Evolutionary conservation across 805 yeast species (phyloP).

Genomic region (Saccharomyces paradoxus): DNA sequence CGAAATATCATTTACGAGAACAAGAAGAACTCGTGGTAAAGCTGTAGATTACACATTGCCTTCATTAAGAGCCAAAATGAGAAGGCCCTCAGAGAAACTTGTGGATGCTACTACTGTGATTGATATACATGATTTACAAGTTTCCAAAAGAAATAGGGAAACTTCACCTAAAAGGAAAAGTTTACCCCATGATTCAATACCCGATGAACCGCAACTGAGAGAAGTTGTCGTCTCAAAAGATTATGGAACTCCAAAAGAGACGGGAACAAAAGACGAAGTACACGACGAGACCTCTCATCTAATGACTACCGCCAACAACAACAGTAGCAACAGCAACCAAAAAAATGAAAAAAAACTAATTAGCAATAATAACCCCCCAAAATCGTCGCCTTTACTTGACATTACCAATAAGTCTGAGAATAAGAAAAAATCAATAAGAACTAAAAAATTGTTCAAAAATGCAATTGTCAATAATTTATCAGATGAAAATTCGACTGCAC

Average conservation of each 20-base stretch:
- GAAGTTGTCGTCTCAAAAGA: background rate
- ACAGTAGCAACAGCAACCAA: background rate
- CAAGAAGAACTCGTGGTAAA: constrained; percentile 47
- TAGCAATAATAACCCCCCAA: constrained; percentile 7
- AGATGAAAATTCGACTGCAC: constrained; percentile 13
- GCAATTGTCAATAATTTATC: constrained; percentile 26
- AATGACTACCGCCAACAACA: background rate
- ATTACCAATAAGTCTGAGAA: constrained; percentile 15
- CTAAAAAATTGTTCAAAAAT: constrained; percentile 22
- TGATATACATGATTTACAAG: constrained; percentile 30
- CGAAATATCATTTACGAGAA: constrained; percentile 13
- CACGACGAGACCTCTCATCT: background rate
- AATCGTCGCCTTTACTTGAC: constrained; percentile 5
- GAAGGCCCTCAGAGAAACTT: constrained; percentile 52
- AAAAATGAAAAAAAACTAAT: background rate
- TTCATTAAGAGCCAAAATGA: constrained; percentile 57
- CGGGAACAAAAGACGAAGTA: background rate
- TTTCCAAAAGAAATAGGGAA: constrained; percentile 8
- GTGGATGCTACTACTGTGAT: constrained; percentile 50
- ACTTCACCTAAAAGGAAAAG: background rate
- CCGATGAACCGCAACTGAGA: constrained; percentile 1
- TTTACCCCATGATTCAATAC: background rate
- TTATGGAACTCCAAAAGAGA: background rate
- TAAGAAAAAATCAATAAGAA: background rate
- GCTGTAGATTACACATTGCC: constrained; percentile 62